Evolutionary conservation across 2,329 filamentous ascomycete genomes (phyloP).

Genomic region (Botrytis galanthina): DNA sequence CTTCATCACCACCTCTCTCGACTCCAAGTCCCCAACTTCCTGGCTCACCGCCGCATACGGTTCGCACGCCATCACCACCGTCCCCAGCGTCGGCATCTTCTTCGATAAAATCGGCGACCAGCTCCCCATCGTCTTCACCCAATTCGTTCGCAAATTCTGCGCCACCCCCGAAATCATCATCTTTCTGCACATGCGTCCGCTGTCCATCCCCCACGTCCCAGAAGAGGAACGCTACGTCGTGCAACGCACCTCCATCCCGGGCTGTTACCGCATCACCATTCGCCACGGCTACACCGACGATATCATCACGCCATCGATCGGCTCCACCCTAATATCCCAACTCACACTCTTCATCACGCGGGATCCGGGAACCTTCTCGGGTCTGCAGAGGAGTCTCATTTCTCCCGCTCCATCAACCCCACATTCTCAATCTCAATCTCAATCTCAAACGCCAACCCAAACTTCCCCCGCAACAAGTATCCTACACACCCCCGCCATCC

Average conservation of each 20-base stretch:
- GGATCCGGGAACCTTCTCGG: conserved; percentile 32
- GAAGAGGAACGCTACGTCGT: conserved; percentile 49
- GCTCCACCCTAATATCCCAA: conserved; percentile 56
- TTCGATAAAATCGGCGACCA: conserved; percentile 73
- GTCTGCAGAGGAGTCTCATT: not conserved
- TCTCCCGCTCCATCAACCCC: not conserved
- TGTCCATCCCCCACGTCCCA: conserved; percentile 56
- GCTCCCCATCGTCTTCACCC: conserved; percentile 65
- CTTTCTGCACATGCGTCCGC: conserved; percentile 70
- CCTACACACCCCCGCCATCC: conserved; percentile 31
- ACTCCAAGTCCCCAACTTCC: conserved; percentile 36
- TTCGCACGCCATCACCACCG: conserved; percentile 44
- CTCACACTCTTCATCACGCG: conserved; percentile 51
- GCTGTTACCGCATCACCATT: conserved; percentile 67
- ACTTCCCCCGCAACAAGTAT: conserved; percentile 7
- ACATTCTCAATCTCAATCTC: not conserved
- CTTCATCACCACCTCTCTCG: conserved; percentile 38
- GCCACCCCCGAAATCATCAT: conserved; percentile 66
- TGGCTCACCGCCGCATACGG: conserved; percentile 41
- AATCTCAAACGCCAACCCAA: not conserved
- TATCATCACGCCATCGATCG: conserved; percentile 64
- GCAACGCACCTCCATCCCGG: conserved; percentile 46
- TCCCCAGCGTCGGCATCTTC: conserved; percentile 66
- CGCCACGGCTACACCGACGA: conserved; percentile 73
- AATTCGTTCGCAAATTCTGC: conserved; percentile 70